These are phyloP conservation scores for Batkoa obscura DNA, from an alignment of 371 early-diverging fungal genomes.

Conservation along the genomic window DNA sequence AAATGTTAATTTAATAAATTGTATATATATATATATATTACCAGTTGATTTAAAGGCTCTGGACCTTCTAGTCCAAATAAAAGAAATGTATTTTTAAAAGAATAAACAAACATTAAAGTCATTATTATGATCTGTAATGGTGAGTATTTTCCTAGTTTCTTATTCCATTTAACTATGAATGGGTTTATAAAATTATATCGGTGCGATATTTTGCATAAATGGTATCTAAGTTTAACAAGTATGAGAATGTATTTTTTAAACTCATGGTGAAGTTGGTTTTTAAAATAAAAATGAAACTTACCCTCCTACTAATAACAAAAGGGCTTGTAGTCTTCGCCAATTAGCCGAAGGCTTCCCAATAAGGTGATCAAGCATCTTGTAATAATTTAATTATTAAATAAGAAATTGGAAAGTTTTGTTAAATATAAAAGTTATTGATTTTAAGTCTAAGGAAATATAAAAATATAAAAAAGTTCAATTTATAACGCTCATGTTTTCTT, in stretches of 20 bases:
- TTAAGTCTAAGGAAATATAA: no score
- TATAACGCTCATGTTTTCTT: no score
- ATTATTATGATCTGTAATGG: neutral
- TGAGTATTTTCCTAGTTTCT: conserved; percentile 9
- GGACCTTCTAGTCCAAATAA: conserved; percentile 4
- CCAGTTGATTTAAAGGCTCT: conserved; percentile 5
- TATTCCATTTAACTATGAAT: conserved; percentile 14
- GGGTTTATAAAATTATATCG: conserved; percentile 11
- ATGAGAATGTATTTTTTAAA: no score
- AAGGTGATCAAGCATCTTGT: conserved; percentile 69
- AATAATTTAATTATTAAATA: no score
- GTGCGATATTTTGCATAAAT: conserved; percentile 5
- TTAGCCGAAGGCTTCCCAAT: conserved; percentile 82
- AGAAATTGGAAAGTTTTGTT: no score
- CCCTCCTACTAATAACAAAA: conserved; percentile 39
- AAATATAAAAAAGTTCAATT: no score
- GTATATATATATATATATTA: neutral
- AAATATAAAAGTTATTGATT: no score
- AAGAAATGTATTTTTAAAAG: neutral
- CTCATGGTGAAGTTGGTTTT: conserved; percentile 7
- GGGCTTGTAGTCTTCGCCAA: conserved; percentile 55
- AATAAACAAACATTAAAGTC: neutral
- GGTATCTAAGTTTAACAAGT: no score
- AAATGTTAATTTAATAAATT: conserved; percentile 1
- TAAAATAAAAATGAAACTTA: conserved; percentile 12